A percentile compares a stretch with the other conserved stretches of the same genome.
These are phyloP conservation scores for Pythium plurisporium DNA, from an alignment of 352 stramenopile genomes.

Conservation along the genomic window DNA sequence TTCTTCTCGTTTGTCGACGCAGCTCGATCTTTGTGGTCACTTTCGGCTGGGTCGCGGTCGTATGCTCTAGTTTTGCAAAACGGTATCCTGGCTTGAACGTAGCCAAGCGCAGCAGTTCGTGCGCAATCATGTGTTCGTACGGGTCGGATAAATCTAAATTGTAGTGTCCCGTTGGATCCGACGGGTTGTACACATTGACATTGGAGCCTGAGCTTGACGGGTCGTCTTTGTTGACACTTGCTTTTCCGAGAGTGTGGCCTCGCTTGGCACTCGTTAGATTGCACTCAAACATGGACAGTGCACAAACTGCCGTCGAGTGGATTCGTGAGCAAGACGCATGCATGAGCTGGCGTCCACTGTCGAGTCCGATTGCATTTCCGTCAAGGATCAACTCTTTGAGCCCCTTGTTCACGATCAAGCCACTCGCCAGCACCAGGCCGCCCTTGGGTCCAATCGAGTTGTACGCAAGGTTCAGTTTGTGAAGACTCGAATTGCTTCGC, in stretches of 20 bases:
- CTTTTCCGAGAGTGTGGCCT: not conserved
- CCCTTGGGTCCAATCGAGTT: slow-evolving; percentile 59
- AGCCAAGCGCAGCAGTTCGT: slow-evolving; percentile 62
- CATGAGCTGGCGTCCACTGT: slow-evolving; percentile 53
- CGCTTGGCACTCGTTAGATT: slow-evolving; percentile 28
- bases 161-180: slow-evolving; percentile 52
- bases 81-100: slow-evolving; percentile 44
- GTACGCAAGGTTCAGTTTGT: slow-evolving; percentile 50
- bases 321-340: slow-evolving; percentile 41
- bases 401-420: slow-evolving; percentile 41
- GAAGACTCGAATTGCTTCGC: slow-evolving; percentile 40
- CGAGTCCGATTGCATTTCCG: slow-evolving; percentile 52
- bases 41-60: slow-evolving; percentile 11
- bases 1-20: slow-evolving; percentile 5
- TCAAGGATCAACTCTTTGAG: slow-evolving; percentile 49
- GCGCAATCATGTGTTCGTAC: slow-evolving; percentile 72
- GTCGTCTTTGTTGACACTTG: not conserved
- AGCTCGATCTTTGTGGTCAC: slow-evolving; percentile 26
- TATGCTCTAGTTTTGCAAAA: slow-evolving; percentile 54
- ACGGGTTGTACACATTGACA: slow-evolving; percentile 58
- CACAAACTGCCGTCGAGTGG: slow-evolving; percentile 24
- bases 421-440: slow-evolving; percentile 47
- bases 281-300: slow-evolving; percentile 54
- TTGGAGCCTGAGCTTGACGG: not conserved
- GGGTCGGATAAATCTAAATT: slow-evolving; percentile 54